These are phyloP conservation scores for Oryza coarctata DNA, from an alignment of 176 grass and related monocot species.

Conservation along the genomic window DNA sequence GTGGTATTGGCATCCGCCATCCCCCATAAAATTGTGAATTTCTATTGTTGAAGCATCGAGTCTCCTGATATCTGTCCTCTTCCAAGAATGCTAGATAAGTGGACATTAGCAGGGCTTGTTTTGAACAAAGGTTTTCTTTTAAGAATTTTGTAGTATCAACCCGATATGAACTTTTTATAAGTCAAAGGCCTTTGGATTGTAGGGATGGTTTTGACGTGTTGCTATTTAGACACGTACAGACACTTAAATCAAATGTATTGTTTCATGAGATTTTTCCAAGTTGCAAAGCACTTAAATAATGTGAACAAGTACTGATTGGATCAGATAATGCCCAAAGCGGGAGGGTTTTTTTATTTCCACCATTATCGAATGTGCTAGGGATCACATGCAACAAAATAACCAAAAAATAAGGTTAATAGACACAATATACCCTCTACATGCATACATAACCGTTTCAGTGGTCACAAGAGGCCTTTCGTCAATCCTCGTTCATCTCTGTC, in stretches of 20 bases:
- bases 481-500: not conserved
- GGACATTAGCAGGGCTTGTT: too few species aligned
- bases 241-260: not conserved
- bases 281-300: not conserved
- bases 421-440: not conserved
- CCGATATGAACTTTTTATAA: not conserved
- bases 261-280: not conserved
- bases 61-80: not conserved
- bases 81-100: not conserved
- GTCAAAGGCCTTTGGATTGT: not conserved
- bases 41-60: not conserved
- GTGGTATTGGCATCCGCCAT: not conserved
- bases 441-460: not conserved
- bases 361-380: not conserved
- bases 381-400: not conserved
- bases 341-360: constrained; percentile 11
- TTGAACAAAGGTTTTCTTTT: too few species aligned
- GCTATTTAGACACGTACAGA: too few species aligned
- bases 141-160: too few species aligned
- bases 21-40: not conserved
- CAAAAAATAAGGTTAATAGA: not conserved
- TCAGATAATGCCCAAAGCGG: not conserved
- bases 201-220: not conserved
- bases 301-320: not conserved
- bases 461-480: not conserved